Evolutionary conservation across 2,329 filamentous ascomycete genomes (phyloP).

Genomic region (Aspergillus tamarii): DNA sequence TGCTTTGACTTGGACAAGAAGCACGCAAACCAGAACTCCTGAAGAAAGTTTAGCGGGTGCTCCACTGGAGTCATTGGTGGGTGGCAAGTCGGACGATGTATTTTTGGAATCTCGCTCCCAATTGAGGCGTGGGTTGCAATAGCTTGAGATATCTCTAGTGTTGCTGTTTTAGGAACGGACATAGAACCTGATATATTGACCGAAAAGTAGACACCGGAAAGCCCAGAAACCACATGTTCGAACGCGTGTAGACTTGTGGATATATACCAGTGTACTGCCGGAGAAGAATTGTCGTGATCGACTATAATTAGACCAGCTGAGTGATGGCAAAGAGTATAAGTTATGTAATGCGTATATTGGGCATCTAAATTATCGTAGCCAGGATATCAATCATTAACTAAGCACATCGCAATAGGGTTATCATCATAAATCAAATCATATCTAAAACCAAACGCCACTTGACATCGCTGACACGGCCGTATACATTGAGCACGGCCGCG

Average conservation of each 20-base stretch:
- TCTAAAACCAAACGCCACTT: background rate
- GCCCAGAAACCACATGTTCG: background rate
- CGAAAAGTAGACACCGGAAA: background rate
- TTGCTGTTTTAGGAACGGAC: background rate
- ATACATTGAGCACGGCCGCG: background rate
- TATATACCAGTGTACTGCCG: background rate
- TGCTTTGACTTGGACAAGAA: no score
- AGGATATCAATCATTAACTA: slow-evolving; percentile 4
- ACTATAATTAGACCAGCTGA: background rate
- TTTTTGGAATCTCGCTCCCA: background rate
- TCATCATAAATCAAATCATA: background rate
- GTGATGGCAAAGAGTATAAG: background rate
- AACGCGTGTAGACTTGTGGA: background rate
- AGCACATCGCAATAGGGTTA: slow-evolving; percentile 4
- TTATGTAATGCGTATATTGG: background rate
- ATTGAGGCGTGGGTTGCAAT: background rate
- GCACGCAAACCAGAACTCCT: no score
- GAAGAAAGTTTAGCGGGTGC: background rate
- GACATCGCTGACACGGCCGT: background rate
- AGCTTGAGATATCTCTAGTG: background rate
- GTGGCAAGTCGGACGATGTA: background rate
- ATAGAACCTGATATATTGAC: background rate
- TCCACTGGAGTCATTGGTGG: background rate
- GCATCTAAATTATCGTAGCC: background rate
- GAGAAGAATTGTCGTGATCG: background rate